These are phyloP conservation scores for Claviceps monticola DNA, from an alignment of 2,329 filamentous ascomycete species.

Conservation along the genomic window DNA sequence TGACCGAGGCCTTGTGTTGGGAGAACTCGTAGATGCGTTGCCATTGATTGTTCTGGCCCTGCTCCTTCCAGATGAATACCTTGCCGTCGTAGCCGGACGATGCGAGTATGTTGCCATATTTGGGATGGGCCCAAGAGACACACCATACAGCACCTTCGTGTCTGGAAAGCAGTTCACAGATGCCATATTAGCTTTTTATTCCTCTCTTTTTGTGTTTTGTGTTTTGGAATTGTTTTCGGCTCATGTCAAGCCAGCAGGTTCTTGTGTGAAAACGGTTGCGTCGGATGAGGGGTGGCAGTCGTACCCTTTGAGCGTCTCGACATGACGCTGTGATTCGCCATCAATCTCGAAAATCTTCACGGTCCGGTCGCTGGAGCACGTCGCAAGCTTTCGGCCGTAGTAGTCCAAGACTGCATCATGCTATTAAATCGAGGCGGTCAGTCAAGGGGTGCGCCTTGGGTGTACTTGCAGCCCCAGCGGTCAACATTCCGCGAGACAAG, in stretches of 20 bases:
- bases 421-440: conserved; percentile 27
- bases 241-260: neutral
- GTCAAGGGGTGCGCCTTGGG: neutral
- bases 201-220: neutral
- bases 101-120: conserved; percentile 95
- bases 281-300: conserved; percentile 16
- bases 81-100: conserved; percentile 95
- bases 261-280: too few relatives aligned
- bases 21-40: conserved; percentile 86
- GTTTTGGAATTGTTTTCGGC: neutral
- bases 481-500: neutral
- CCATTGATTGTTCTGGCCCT: conserved; percentile 49
- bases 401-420: conserved; percentile 98
- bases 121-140: conserved; percentile 94
- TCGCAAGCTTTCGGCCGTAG: conserved; percentile 90
- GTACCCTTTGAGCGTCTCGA: conserved; percentile 88
- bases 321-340: conserved; percentile 74
- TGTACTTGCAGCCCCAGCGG: neutral
- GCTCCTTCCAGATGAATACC: conserved; percentile 96
- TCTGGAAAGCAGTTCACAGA: conserved; percentile 28
- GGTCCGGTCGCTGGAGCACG: conserved; percentile 93
- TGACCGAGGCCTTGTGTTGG: conserved; percentile 89
- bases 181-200: conserved; percentile 7
- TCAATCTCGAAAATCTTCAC: conserved; percentile 99
- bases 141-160: conserved; percentile 98